These are phyloP conservation scores for Dichotomopilus funicola DNA, from an alignment of 2,329 filamentous ascomycete genomes.

Conservation along the genomic window DNA sequence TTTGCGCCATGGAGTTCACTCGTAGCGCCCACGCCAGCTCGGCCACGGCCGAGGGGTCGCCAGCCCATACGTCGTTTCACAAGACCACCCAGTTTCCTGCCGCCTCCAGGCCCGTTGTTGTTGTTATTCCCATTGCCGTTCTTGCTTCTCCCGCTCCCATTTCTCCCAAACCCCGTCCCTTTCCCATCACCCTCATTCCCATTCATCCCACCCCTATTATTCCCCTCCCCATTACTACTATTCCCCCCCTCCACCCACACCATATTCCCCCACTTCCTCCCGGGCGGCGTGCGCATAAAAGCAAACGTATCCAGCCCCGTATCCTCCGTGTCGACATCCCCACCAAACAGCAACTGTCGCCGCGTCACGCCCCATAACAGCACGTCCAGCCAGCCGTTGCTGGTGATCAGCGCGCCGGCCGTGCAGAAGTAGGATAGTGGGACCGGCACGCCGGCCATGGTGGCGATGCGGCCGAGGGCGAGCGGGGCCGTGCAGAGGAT, in stretches of 20 bases:
- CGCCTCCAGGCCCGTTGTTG: not conserved
- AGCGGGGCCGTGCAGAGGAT: conserved; percentile 55
- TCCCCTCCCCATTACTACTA: conserved; percentile 9
- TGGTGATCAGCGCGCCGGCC: conserved; percentile 45
- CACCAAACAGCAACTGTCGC: conserved; percentile 24
- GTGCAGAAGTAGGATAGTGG: conserved; percentile 44
- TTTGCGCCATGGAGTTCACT: too few species aligned
- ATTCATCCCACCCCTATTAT: not conserved
- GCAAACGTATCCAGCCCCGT: conserved; percentile 34
- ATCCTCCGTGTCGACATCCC: conserved; percentile 25
- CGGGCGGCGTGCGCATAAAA: conserved; percentile 28
- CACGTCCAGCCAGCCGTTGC: conserved; percentile 37
- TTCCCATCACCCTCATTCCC: not conserved
- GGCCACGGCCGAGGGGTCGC: not conserved
- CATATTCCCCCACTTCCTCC: conserved; percentile 27
- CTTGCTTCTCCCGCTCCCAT: not conserved
- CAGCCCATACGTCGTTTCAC: conserved; percentile 9
- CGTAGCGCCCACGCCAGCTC: not conserved
- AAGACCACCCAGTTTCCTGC: conserved; percentile 7
- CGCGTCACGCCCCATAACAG: conserved; percentile 28
- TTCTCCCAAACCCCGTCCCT: not conserved
- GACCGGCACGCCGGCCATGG: conserved; percentile 44
- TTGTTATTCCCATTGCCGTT: too few species aligned
- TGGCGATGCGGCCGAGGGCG: conserved; percentile 51
- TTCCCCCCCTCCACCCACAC: conserved; percentile 28